Base-by-base conservation (phyloP, 768 basidiomycete genomes). In the Hydnomerulius pinastri region DNA sequence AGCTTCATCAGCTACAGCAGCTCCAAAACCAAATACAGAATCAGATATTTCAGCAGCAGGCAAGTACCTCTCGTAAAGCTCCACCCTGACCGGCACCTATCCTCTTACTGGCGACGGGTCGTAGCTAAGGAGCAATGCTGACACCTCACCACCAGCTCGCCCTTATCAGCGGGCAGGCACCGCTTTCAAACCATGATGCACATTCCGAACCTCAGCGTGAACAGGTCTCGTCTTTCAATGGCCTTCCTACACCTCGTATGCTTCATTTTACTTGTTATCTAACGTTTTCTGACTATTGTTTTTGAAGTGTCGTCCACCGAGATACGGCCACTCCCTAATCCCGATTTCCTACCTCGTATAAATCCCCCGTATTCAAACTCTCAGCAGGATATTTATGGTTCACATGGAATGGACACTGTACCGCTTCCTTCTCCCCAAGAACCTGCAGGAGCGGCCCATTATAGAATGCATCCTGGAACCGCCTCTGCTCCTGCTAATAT, bases 1-100 rank as follows among this genome's bases (percentile, higher is more conserved):
- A 89, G 65, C 73, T 92, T 3, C 90, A 87, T 54, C 84, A 87
- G 64, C 73, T 88, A 8, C 87, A 87, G 62, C 83, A 88, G 64
- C 73, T 86, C 11, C 89, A 94, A 62, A 85, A 86, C 51, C 87
- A 91, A 71, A 88, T 92, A 50, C 89, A 94, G 65, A 84, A 85
- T 50, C 87, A 91, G 74, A 88, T 92, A 52, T 89, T 92, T 51
- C 91, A 93, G 61, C 91, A 93, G 64, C 92, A 93, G 84, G 92
- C 87, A 49, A 54, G 80, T 64, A 43, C 42, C 41, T 48, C 48
- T 44, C 47, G 35, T 25, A 27, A 28, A 25, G 39, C 29, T 25
- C 3, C 21, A 13, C 36, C 15, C 33, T 46, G 17, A 23, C 25
- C 8, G 27, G 37, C 25, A 38, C 29, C 35, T 18, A 40, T 49